Percentiles rank a stretch among this genome's conserved stretches.
These are phyloP conservation scores for Agastache rugosa DNA, from an alignment of 257 asterid species.

Conservation along the genomic window DNA sequence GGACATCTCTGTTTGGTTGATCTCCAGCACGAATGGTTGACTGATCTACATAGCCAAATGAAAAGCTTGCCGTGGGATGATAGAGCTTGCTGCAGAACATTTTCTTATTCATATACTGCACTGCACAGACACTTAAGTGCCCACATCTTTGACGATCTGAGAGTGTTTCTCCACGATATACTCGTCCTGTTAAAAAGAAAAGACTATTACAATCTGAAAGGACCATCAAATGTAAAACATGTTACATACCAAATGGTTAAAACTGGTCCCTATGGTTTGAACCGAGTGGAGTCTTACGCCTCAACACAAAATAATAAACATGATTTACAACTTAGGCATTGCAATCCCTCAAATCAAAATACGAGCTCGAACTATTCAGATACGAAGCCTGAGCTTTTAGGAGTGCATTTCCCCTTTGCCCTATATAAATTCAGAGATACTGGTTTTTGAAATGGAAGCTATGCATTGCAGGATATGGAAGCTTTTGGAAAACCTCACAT, in stretches of 20 bases:
- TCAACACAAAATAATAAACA: background rate
- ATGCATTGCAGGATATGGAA: background rate
- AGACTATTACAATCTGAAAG: constrained; percentile 30
- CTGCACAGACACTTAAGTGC: constrained; percentile 39
- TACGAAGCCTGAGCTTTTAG: background rate
- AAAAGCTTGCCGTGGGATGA: constrained; percentile 48
- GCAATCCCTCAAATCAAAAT: background rate
- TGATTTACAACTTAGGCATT: background rate
- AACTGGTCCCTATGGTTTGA: constrained; percentile 20
- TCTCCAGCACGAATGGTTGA: constrained; percentile 41
- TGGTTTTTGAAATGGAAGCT: background rate
- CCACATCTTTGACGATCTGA: constrained; percentile 51
- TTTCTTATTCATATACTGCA: constrained; percentile 38
- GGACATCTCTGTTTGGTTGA: constrained; percentile 41
- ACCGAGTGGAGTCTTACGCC: background rate
- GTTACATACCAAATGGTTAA: background rate
- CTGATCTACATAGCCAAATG: constrained; percentile 39
- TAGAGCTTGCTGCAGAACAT: constrained; percentile 45
- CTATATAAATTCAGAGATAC: background rate
- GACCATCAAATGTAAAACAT: constrained; percentile 2
- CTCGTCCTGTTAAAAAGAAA: constrained; percentile 47
- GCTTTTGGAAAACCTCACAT: background rate
- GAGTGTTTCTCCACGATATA: constrained; percentile 48
- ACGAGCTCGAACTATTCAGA: background rate
- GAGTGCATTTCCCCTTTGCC: background rate